Conservation (phyloP, 2,329 filamentous ascomycete species). For the Diatrype stigma region DNA sequence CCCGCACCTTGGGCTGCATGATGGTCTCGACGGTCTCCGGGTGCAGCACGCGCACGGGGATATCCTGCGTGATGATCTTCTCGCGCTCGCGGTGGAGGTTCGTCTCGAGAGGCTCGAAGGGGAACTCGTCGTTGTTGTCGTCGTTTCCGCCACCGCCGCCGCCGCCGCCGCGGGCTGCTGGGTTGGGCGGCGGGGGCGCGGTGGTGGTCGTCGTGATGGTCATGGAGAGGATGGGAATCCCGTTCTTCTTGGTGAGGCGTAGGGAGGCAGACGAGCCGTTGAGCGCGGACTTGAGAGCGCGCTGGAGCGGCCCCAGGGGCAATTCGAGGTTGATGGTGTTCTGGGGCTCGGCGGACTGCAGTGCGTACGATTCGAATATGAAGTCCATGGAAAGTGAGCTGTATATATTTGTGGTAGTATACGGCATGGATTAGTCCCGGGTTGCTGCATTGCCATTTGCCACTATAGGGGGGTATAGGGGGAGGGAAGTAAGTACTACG, state of each 20-base stretch:
- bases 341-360: slow-evolving; percentile 75
- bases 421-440: slow-evolving; percentile 22
- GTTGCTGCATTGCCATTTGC: no score
- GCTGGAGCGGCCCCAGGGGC: slow-evolving; percentile 79
- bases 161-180: slow-evolving; percentile 21
- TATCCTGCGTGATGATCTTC: slow-evolving; percentile 90
- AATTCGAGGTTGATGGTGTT: slow-evolving; percentile 97
- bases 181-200: slow-evolving; percentile 30
- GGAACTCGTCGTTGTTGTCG: slow-evolving; percentile 43
- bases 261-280: slow-evolving; percentile 78
- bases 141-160: slow-evolving; percentile 31
- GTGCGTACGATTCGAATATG: slow-evolving; percentile 80
- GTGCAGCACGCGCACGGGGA: slow-evolving; percentile 87
- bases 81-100: slow-evolving; percentile 68
- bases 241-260: slow-evolving; percentile 88
- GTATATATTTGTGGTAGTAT: not conserved
- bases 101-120: slow-evolving; percentile 50
- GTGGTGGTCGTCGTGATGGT: slow-evolving; percentile 76
- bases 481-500: slow-evolving; percentile 32
- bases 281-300: slow-evolving; percentile 84
- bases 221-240: slow-evolving; percentile 79
- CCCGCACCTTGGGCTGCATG: slow-evolving; percentile 84
- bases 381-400: slow-evolving; percentile 67
- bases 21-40: slow-evolving; percentile 84
- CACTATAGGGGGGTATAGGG: slow-evolving; percentile 16